Evolutionary conservation across 129 eudicot genomes (phyloP), one percentile per base, ranked within the genome.

Genomic region (Oenanthe sinensis): DNA sequence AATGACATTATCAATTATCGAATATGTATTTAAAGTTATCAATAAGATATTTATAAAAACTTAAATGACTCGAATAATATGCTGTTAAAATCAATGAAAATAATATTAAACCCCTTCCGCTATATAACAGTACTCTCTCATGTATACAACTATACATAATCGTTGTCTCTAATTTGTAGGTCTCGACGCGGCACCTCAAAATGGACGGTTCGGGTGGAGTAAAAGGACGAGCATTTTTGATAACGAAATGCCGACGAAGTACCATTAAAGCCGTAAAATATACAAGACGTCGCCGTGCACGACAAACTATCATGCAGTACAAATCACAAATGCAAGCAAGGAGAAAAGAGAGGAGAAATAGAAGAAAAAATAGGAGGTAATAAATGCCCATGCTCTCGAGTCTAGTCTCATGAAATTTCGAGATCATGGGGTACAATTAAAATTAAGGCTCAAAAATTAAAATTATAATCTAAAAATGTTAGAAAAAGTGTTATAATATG

Each of bases 221-320:
- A 71, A 71, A 72, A 39, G 74, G 78, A 55, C 73, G 44, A 26
- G 17, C 47, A 74, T 39, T 45, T 55, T 40, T 28, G 74, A 80
- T 8, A 43, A 71, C 6, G 78, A 80, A 55, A 73, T 63, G 5
- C 37, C 70, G 37, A 62, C 70, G 62, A 5, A 26, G 62, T 20
- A 19, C 70, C 16, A 62, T 62, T 71, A 71, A 71, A 58, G 83
- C 74, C 58, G 74, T 6, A 12, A 12, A 30, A 24, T 9, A 75
- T 65, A 81, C 14, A 75, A 79, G 80, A 75, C 71, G 80, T 75
- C 80, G 80, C 69, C 68, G 79, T 76, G 79, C 79, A 52, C 68
- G 79, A 17, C 67, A 71, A 40, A 7, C 50, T 20, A 8, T 54
- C 48, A 15, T 24, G 14, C n/a, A 17, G 8, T 9, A 49, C 20